A percentile compares a stretch with the other conserved stretches of the same genome.
These are phyloP conservation scores for Posidonia oceanica DNA, from an alignment of 116 monocot species.

Conservation along the genomic window DNA sequence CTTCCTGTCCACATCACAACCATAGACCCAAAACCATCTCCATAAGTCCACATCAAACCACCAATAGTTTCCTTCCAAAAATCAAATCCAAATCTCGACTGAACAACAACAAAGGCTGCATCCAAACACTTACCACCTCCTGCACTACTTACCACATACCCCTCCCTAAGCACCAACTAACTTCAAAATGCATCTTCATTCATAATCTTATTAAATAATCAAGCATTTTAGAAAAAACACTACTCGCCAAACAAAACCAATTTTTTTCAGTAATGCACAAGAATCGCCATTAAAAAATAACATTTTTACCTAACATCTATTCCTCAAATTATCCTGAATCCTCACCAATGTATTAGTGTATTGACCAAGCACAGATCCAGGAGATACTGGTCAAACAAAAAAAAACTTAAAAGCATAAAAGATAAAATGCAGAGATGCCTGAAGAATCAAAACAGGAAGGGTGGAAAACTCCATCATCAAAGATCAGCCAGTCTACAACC, in stretches of 20 bases:
- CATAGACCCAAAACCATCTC: slow-evolving; percentile 52
- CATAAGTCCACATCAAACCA: slow-evolving; percentile 52
- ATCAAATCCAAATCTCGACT: not conserved
- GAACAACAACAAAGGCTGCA: slow-evolving; percentile 2
- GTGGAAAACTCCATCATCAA: no score
- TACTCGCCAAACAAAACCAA: no score
- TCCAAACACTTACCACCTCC: not conserved
- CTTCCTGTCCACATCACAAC: slow-evolving; percentile 73
- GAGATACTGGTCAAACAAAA: not conserved
- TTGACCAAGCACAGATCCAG: no score
- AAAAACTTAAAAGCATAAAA: not conserved
- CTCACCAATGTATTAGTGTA: no score
- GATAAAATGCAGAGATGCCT: not conserved
- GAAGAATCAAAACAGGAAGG: no score
- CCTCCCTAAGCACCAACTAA: not conserved
- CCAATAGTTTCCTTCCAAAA: slow-evolving; percentile 29
- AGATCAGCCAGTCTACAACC: no score
- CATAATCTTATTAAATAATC: not conserved
- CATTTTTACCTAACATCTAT: no score
- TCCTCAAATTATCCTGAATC: no score
- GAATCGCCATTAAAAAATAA: no score
- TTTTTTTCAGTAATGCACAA: no score
- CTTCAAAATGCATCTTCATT: not conserved
- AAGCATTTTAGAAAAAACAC: no score
- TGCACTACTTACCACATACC: not conserved